phyloP scores from a whole-genome alignment of 495 filamentous ascomycete species.

The Penicillium robsamsonii region DNA sequence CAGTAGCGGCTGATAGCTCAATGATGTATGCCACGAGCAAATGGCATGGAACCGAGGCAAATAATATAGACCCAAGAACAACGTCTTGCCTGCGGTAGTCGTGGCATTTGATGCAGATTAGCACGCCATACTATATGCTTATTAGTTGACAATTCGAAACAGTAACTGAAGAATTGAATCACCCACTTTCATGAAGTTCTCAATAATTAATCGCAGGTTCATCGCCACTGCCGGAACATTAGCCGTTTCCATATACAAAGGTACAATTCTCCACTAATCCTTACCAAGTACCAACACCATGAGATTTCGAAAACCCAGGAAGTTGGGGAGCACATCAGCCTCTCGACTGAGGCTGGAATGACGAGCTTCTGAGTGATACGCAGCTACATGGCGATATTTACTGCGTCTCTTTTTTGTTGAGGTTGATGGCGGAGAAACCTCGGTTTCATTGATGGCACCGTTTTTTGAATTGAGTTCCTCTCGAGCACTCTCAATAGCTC shows the following conservation, averaged over 20 bases:
- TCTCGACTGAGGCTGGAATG: slow-evolving; percentile 87
- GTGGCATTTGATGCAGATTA: slow-evolving; percentile 89
- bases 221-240: slow-evolving; percentile 64
- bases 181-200: slow-evolving; percentile 91
- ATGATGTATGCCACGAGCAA: slow-evolving; percentile 86
- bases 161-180: neutral
- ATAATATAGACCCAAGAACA: slow-evolving; percentile 69
- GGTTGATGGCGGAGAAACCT: slow-evolving; percentile 8
- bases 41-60: slow-evolving; percentile 82
- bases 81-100: slow-evolving; percentile 81
- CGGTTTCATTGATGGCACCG: slow-evolving; percentile 5
- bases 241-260: slow-evolving; percentile 8
- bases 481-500: slow-evolving; percentile 16
- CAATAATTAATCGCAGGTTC: slow-evolving; percentile 89
- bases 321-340: slow-evolving; percentile 68
- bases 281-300: slow-evolving; percentile 91
- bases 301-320: slow-evolving; percentile 89
- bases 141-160: slow-evolving; percentile 7
- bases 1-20: slow-evolving; percentile 73
- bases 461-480: slow-evolving; percentile 13
- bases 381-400: slow-evolving; percentile 86
- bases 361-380: slow-evolving; percentile 67
- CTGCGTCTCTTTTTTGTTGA: slow-evolving; percentile 29
- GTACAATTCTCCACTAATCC: slow-evolving; percentile 6
- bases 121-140: slow-evolving; percentile 73